Percentiles rank a stretch among this genome's conserved stretches.
Conservation (phyloP, 345 rosid genomes). For the Salix exigua region DNA sequence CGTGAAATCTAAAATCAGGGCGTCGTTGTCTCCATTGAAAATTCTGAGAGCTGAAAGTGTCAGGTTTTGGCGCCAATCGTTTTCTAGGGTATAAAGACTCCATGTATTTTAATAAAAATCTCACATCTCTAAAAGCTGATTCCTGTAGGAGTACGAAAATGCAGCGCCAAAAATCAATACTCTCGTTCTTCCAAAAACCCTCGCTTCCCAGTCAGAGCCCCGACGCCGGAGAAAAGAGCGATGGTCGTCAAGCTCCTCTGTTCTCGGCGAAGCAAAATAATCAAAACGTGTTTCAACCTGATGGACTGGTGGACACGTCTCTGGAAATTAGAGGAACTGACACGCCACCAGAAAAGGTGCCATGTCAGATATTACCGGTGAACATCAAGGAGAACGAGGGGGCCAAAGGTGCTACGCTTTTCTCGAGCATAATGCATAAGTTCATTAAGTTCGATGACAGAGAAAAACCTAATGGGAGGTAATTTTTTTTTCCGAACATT, state of each 20-base stretch:
- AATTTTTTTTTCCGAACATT: background rate
- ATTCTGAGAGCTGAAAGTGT: background rate
- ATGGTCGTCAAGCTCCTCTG: constrained; percentile 19
- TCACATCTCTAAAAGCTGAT: background rate
- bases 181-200: constrained; percentile 65
- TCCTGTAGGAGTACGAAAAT: constrained; percentile 30
- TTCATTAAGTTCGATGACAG: constrained; percentile 57
- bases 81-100: background rate
- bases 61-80: constrained; percentile 18
- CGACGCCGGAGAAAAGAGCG: constrained; percentile 14
- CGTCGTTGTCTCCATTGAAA: background rate
- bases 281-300: constrained; percentile 5
- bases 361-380: constrained; percentile 58
- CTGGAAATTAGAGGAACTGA: constrained; percentile 62
- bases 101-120: background rate
- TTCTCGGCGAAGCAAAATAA: constrained; percentile 26
- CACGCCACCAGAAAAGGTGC: constrained; percentile 92
- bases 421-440: constrained; percentile 84
- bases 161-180: constrained; percentile 79
- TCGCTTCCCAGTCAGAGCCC: constrained; percentile 38
- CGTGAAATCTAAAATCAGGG: background rate
- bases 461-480: constrained; percentile 45
- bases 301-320: constrained; percentile 24
- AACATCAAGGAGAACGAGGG: constrained; percentile 26
- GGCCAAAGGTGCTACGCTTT: constrained; percentile 47